Conservation (phyloP, 371 early-diverging fungal genomes). For the Parasitella parasitica region DNA sequence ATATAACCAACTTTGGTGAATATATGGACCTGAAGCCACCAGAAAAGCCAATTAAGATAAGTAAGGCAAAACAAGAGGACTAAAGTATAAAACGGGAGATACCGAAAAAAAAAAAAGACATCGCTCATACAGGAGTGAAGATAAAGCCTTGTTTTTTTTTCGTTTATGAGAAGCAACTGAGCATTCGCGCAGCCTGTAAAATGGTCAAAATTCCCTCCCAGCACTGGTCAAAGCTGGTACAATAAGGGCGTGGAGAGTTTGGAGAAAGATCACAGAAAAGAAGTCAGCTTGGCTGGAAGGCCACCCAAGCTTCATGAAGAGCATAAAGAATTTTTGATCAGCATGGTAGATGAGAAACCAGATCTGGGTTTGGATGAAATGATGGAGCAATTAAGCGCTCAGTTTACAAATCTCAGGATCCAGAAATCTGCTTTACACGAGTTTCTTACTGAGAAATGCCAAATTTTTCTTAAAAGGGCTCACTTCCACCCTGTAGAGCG, state of each 20-base stretch:
- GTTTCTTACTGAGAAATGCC: conserved; percentile 27
- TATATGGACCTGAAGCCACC: conserved; percentile 5
- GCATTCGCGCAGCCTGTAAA: conserved; percentile 6
- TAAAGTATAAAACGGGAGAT: no score
- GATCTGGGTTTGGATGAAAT: conserved; percentile 19
- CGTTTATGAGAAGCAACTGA: conserved; percentile 11
- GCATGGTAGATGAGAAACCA: conserved; percentile 10
- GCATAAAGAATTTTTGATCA: conserved; percentile 8
- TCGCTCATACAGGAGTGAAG: conserved; percentile 11
- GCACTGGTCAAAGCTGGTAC: no score
- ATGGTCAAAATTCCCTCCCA: neutral
- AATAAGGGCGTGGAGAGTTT: no score
- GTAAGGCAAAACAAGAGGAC: no score
- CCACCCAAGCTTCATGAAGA: conserved; percentile 14
- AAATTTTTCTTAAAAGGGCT: conserved; percentile 21
- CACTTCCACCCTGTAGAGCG: conserved; percentile 21
- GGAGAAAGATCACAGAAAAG: neutral
- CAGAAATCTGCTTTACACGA: conserved; percentile 15
- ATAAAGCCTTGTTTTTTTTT: conserved; percentile 9
- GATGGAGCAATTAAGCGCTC: conserved; percentile 17
- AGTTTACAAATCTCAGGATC: conserved; percentile 24
- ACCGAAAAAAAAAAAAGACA: neutral
- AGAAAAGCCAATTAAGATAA: neutral
- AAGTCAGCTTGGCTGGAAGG: conserved; percentile 12
- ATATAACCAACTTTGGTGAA: neutral